A percentile compares a stretch with the other conserved stretches of the same genome.
These are phyloP conservation scores for Sporothrix luriei DNA, from an alignment of 2,329 filamentous ascomycete genomes.

Conservation along the genomic window DNA sequence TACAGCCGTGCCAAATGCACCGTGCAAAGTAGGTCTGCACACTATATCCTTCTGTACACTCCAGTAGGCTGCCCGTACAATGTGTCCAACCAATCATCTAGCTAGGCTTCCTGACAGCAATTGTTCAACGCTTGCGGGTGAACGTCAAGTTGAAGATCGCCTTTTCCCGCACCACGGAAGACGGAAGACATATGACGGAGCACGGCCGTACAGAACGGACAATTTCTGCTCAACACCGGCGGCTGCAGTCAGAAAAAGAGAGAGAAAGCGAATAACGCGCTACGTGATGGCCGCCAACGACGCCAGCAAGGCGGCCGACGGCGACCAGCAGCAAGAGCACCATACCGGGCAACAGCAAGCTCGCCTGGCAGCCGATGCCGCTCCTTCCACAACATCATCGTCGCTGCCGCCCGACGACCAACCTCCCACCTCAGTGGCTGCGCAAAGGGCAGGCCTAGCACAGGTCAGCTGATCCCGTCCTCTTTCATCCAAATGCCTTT, in stretches of 20 bases:
- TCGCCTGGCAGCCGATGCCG: conserved; percentile 11
- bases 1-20: background rate
- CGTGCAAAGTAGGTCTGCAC: conserved; percentile 2
- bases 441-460: conserved; percentile 28
- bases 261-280: background rate
- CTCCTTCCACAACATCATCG: conserved; percentile 16
- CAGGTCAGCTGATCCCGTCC: conserved; percentile 30
- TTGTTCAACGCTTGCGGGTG: background rate
- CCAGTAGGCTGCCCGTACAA: background rate
- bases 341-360: conserved; percentile 4
- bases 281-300: conserved; percentile 24
- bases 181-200: conserved; percentile 11
- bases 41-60: conserved; percentile 2
- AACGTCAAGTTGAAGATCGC: conserved; percentile 7
- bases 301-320: background rate
- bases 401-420: conserved; percentile 18
- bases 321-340: background rate
- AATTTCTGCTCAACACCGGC: background rate
- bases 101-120: background rate
- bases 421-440: conserved; percentile 12
- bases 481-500: background rate
- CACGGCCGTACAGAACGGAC: background rate
- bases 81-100: conserved; percentile 11
- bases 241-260: background rate
- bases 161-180: background rate